Conservation (phyloP, 148 eudicot species). For the Vaccinium darrowii region DNA sequence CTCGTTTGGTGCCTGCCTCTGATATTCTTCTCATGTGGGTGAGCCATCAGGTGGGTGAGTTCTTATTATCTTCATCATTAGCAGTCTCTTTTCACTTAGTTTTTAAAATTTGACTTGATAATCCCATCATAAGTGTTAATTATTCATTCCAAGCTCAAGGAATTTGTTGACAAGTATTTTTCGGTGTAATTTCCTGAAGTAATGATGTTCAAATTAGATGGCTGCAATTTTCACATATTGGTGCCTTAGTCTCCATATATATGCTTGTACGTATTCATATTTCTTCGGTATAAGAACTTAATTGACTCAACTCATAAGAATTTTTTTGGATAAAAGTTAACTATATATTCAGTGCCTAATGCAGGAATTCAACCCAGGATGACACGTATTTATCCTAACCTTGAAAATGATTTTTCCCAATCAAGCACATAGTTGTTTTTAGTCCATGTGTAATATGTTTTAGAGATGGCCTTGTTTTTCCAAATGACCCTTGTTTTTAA, state of each 20-base stretch:
- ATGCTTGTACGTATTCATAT: not conserved
- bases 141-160: not conserved
- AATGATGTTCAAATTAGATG: not conserved
- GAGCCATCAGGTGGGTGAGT: conserved; percentile 52
- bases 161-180: not conserved
- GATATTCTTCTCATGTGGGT: conserved; percentile 68
- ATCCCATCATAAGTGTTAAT: not conserved
- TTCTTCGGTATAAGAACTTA: not conserved
- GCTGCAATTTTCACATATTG: not conserved
- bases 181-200: not conserved
- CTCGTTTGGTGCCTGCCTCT: conserved; percentile 46
- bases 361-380: not conserved
- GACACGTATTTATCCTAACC: not conserved
- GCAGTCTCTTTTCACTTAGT: not conserved
- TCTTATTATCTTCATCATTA: not conserved
- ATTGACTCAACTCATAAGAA: not conserved
- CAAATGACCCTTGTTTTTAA: not conserved
- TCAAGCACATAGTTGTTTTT: not conserved
- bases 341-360: not conserved
- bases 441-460: not conserved
- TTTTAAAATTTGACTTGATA: not conserved
- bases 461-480: not conserved
- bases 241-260: not conserved
- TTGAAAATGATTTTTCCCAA: not conserved
- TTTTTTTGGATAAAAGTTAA: not conserved